Evolutionary conservation across 2,329 filamentous ascomycete genomes (phyloP).

Genomic region (Fusarium ramigenum): DNA sequence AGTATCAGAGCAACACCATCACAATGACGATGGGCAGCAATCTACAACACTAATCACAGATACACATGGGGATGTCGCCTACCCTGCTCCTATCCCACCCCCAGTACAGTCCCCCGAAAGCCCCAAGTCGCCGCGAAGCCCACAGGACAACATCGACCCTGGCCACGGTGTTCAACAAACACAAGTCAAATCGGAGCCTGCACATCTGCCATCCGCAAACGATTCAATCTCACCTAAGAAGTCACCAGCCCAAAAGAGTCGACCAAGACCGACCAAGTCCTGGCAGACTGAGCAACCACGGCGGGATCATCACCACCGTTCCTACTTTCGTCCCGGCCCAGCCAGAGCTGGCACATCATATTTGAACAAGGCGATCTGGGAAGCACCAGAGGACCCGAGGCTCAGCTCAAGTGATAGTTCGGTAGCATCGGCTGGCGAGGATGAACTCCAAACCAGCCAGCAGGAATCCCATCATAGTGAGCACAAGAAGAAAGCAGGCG

Average conservation of each 20-base stretch:
- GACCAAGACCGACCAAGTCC: conserved; percentile 32
- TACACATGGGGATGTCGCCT: conserved; percentile 22
- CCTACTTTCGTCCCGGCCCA: conserved; percentile 30
- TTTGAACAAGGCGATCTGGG: conserved; percentile 35
- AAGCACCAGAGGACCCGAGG: neutral
- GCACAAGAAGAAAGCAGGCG: neutral
- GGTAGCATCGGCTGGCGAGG: conserved; percentile 18
- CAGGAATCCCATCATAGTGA: neutral
- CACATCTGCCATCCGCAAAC: neutral
- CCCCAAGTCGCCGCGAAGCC: conserved; percentile 14
- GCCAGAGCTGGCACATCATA: conserved; percentile 36
- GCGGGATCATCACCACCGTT: conserved; percentile 5
- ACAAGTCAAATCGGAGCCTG: conserved; percentile 7
- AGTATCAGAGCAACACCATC: conserved; percentile 15
- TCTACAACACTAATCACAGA: conserved; percentile 18
- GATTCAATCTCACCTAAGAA: neutral
- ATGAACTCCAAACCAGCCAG: neutral
- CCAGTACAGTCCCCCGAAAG: conserved; percentile 25
- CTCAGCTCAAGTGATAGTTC: conserved; percentile 25
- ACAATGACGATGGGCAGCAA: neutral
- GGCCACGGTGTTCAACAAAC: neutral
- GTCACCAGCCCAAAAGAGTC: neutral
- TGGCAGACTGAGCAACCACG: conserved; percentile 35
- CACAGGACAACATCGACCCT: neutral
- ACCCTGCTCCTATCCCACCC: conserved; percentile 21